These are phyloP conservation scores for Trichoderma guizhouense DNA, from an alignment of 2,329 filamentous ascomycete genomes.

Conservation along the genomic window DNA sequence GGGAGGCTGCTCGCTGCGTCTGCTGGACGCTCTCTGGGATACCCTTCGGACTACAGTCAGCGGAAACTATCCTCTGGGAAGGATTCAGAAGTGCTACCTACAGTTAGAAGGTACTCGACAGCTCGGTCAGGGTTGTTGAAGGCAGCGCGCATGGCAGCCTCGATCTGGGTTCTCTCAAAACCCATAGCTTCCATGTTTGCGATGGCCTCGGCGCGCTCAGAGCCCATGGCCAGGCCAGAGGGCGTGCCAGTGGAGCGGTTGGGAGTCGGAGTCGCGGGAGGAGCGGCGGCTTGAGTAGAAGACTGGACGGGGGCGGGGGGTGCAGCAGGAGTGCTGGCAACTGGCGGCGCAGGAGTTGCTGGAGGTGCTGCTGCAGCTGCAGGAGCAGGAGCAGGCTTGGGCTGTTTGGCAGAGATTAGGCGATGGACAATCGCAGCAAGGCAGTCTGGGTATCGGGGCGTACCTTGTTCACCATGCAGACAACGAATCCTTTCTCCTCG, in stretches of 20 bases:
- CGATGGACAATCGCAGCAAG: neutral
- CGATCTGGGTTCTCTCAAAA: constrained; percentile 82
- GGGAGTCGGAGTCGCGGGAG: constrained; percentile 54
- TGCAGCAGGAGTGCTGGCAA: constrained; percentile 60
- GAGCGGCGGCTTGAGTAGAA: constrained; percentile 49
- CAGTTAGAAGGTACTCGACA: constrained; percentile 89
- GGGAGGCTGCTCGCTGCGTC: constrained; percentile 43
- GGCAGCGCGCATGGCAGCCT: constrained; percentile 90
- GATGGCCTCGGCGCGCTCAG: constrained; percentile 76
- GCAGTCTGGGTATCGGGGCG: constrained; percentile 18
- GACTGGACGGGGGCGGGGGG: constrained; percentile 40
- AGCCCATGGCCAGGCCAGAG: constrained; percentile 78
- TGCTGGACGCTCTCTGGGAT: constrained; percentile 83
- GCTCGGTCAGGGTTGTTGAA: constrained; percentile 97
- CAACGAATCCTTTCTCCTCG: constrained; percentile 98
- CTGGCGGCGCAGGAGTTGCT: constrained; percentile 53
- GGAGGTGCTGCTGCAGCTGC: constrained; percentile 55
- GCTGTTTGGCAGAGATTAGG: constrained; percentile 28
- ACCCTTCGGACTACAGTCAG: constrained; percentile 53
- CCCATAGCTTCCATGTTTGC: constrained; percentile 97
- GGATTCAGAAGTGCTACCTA: constrained; percentile 44
- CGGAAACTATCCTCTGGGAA: neutral
- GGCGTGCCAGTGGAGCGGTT: constrained; percentile 39
- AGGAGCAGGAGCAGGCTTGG: constrained; percentile 51
- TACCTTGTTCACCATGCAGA: constrained; percentile 98